Conservation (phyloP, 2,329 filamentous ascomycete genomes). For the Colletotrichum graminicola region DNA sequence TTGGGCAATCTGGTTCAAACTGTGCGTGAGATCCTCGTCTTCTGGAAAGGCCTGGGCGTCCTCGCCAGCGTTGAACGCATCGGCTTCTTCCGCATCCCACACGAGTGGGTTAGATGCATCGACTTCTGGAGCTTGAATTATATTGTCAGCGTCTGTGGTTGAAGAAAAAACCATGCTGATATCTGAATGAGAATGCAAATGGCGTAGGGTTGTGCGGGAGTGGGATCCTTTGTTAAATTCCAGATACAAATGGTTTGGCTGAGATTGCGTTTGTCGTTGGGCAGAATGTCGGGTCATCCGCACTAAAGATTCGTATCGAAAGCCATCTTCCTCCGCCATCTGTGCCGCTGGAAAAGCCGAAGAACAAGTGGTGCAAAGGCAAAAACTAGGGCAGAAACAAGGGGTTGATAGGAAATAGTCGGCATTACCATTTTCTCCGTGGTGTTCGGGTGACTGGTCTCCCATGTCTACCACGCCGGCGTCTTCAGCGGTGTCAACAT, state of each 20-base stretch:
- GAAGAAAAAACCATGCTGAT: slow-evolving; percentile 42
- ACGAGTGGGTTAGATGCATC: slow-evolving; percentile 47
- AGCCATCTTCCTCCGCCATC: slow-evolving; percentile 32
- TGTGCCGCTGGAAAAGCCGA: slow-evolving; percentile 20
- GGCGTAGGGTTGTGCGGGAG: slow-evolving; percentile 2
- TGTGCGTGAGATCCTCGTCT: slow-evolving; percentile 19
- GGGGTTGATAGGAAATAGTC: slow-evolving; percentile 13
- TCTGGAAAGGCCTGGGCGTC: slow-evolving; percentile 13
- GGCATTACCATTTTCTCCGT: slow-evolving; percentile 38
- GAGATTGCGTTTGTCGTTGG: not conserved
- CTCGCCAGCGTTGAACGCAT: slow-evolving; percentile 3
- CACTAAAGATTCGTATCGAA: slow-evolving; percentile 23
- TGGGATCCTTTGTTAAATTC: not conserved
- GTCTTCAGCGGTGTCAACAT: slow-evolving; percentile 9
- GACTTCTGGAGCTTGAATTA: slow-evolving; percentile 44
- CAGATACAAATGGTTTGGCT: not conserved
- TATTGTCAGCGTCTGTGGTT: slow-evolving; percentile 46
- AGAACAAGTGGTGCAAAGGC: slow-evolving; percentile 32
- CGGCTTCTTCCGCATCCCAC: slow-evolving; percentile 40
- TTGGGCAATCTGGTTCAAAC: slow-evolving; percentile 10
- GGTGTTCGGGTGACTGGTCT: slow-evolving; percentile 9
- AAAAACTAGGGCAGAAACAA: slow-evolving; percentile 37
- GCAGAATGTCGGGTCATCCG: slow-evolving; percentile 16
- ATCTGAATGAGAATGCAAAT: slow-evolving; percentile 41
- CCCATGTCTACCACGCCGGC: slow-evolving; percentile 10